phyloP scores from a whole-genome alignment of 768 basidiomycete genomes.

The Polyporus arcularius region DNA sequence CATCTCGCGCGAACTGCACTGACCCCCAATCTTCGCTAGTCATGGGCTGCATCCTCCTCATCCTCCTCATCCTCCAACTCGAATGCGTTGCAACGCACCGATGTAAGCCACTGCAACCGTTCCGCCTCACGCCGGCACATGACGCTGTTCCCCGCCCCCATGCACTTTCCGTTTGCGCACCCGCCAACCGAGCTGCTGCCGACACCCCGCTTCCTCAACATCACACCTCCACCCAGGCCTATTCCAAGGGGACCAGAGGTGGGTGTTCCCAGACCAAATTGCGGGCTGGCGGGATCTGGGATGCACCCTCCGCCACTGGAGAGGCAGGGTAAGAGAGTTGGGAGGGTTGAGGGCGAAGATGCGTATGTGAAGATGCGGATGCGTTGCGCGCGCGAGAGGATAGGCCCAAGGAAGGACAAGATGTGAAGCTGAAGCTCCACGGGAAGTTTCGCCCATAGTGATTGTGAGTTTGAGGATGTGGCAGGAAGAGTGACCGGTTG shows the following conservation, averaged over 20 bases:
- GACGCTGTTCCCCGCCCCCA: conserved; percentile 39
- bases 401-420: conserved; percentile 58
- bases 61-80: conserved; percentile 33
- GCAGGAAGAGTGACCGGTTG: conserved; percentile 5
- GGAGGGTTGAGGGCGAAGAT: conserved; percentile 47
- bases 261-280: conserved; percentile 28
- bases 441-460: conserved; percentile 48
- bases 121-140: conserved; percentile 44
- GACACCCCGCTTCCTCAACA: conserved; percentile 11
- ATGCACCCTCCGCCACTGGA: conserved; percentile 24
- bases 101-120: conserved; percentile 48
- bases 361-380: conserved; percentile 56
- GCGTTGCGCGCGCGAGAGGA: conserved; percentile 55
- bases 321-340: conserved; percentile 31
- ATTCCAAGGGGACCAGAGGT: conserved; percentile 23
- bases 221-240: conserved; percentile 19
- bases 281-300: conserved; percentile 39
- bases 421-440: conserved; percentile 58
- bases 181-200: conserved; percentile 11
- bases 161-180: conserved; percentile 40
- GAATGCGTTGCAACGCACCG: conserved; percentile 47
- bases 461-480: conserved; percentile 1
- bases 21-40: background rate
- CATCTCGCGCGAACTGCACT: background rate
- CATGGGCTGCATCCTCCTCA: background rate